Evolutionary conservation across 495 filamentous ascomycete species (phyloP).

Genomic region (Tuber calosporum): DNA sequence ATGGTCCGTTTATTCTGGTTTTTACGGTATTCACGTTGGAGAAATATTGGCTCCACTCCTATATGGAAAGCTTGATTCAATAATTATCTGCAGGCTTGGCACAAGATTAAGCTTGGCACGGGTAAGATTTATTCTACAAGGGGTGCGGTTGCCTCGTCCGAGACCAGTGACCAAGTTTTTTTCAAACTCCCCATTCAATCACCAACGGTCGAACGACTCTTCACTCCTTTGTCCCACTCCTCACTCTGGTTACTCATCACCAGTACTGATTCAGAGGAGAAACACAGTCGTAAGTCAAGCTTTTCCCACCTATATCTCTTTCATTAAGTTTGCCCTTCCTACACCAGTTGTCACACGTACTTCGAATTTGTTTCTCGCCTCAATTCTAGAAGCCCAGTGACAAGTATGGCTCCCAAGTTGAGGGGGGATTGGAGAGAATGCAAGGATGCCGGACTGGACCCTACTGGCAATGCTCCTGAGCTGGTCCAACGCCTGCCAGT

Average conservation of each 20-base stretch:
- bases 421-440: background rate
- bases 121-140: background rate
- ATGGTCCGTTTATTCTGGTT: too few relatives aligned
- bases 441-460: background rate
- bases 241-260: too few relatives aligned
- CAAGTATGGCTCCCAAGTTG: background rate
- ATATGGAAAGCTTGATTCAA: too few relatives aligned
- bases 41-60: too few relatives aligned
- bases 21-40: too few relatives aligned
- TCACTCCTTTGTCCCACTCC: too few relatives aligned
- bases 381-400: constrained; percentile 74
- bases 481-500: background rate
- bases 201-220: background rate
- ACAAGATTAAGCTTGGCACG: background rate
- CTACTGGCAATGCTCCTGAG: background rate
- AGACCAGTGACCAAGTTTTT: too few relatives aligned
- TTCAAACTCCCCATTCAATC: too few relatives aligned
- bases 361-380: constrained; percentile 53
- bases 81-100: background rate
- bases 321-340: constrained; percentile 32
- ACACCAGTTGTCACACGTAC: constrained; percentile 12
- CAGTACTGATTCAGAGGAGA: too few relatives aligned
- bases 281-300: constrained; percentile 73
- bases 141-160: background rate
- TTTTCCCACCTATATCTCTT: constrained; percentile 68